Evolutionary conservation across 177 flowering plant genomes (phyloP), one percentile per base, ranked within the genome.

Genomic region (Vitis hybrid): DNA sequence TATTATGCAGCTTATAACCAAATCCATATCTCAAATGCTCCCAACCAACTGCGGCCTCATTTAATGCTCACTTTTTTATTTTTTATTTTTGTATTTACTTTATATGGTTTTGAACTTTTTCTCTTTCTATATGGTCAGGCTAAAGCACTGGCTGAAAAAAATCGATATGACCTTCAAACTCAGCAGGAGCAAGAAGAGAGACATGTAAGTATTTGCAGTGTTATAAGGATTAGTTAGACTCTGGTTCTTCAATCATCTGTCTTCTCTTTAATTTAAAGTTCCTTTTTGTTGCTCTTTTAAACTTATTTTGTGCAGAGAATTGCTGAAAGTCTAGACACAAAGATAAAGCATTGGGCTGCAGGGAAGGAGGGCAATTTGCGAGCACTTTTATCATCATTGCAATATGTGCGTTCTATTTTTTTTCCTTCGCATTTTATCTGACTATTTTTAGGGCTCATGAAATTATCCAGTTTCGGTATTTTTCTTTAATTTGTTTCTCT

Each of bases 311-410:
- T 30, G 26, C 67, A 94, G 99, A 91, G 93, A 74, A 84, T 93
- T 74, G 85, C 91, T 66, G 97, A 90, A 62, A 79, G 84, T 49
- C 70, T 93, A 68, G 94, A 96, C 81, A 63, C 72, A 74, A 89
- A 89, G 77, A 91, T 96, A 73, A 91, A 87, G 83, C 97, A 94
- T 11, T 96, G 99, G 99, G 87, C 96, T 79, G 87, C 89, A 9
- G 99, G 99, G 69, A 96, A 91, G 80, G 95, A 96, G 81, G 94
- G 91, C 75, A 96, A 96, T 74, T 78, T 96, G 84, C 97, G 99
- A 70, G 97, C 98, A 56, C 72, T 95, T 64, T 73, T 96, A 30
- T 96, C 99, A 67, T 85, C 97, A 56, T 67, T 96, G 80, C 99
- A 95, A 83, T 76, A 85, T 75, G 99, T 95, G 65, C 17, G 85